Conservation (phyloP, 2,329 filamentous ascomycete genomes). For the Aspergillus pseudoterreus region DNA sequence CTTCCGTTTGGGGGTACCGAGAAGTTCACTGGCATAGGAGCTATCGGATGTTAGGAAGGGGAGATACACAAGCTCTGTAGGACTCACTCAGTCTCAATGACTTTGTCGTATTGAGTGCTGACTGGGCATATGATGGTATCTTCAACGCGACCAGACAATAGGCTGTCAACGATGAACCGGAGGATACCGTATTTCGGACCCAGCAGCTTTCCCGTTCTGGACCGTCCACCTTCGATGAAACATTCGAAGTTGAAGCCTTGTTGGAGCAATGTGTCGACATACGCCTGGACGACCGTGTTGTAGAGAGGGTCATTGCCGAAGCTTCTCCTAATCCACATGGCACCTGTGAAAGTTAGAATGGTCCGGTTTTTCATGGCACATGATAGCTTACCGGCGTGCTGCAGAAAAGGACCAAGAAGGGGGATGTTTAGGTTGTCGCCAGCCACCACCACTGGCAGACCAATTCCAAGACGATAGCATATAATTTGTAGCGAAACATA, state of each 20-base stretch:
- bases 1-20: constrained; percentile 92
- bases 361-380: background rate
- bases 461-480: constrained; percentile 87
- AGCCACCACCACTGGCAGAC: constrained; percentile 84
- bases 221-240: constrained; percentile 93
- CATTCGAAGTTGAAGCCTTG: constrained; percentile 94
- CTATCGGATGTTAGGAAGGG: constrained; percentile 28
- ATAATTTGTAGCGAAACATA: constrained; percentile 94
- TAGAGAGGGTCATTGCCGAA: constrained; percentile 93
- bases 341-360: constrained; percentile 48
- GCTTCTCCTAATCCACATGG: constrained; percentile 91
- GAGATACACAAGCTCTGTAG: background rate
- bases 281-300: constrained; percentile 87
- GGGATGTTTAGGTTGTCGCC: constrained; percentile 97
- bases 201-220: constrained; percentile 86
- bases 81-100: constrained; percentile 80
- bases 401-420: constrained; percentile 80
- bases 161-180: constrained; percentile 83
- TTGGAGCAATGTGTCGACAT: constrained; percentile 87
- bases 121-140: constrained; percentile 94
- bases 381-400: constrained; percentile 67
- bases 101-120: constrained; percentile 97
- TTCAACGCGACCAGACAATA: constrained; percentile 80
- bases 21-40: constrained; percentile 88
- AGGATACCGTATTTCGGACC: constrained; percentile 95